Conservation (phyloP, 164 flowering plant species). For the Tetrastigma voinierianum region DNA sequence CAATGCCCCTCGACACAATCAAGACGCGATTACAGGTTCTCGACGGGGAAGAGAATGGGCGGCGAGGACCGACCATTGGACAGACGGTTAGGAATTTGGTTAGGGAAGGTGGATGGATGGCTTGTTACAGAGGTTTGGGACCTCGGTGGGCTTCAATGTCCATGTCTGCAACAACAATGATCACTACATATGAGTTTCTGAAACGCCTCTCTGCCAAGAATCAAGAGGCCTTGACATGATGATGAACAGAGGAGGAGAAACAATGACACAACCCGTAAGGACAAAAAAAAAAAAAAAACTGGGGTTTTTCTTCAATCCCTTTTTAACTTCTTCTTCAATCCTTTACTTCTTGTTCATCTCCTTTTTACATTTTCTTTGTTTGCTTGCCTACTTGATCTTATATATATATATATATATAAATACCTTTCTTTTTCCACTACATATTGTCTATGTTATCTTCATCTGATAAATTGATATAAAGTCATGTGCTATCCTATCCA, state of each 20-base stretch:
- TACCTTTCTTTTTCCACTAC: neutral
- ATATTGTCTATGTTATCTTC: neutral
- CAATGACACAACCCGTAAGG: neutral
- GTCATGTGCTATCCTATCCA: neutral
- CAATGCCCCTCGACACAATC: conserved; percentile 65
- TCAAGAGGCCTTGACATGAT: conserved; percentile 23
- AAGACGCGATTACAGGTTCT: conserved; percentile 55
- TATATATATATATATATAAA: conserved; percentile 4
- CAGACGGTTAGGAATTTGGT: conserved; percentile 40
- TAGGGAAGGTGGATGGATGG: conserved; percentile 44
- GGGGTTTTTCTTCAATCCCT: neutral
- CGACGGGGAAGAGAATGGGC: conserved; percentile 38
- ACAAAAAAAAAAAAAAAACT: neutral
- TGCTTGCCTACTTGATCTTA: conserved; percentile 3
- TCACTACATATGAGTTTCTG: conserved; percentile 51
- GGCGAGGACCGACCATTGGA: conserved; percentile 27
- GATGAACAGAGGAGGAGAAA: neutral
- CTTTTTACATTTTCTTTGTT: neutral
- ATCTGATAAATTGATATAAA: neutral
- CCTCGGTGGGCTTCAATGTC: conserved; percentile 56
- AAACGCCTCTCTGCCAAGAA: conserved; percentile 44
- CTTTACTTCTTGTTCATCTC: neutral
- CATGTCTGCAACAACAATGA: conserved; percentile 52
- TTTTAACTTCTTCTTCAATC: neutral
- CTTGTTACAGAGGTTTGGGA: conserved; percentile 50